Percentiles rank a stretch among this genome's conserved stretches.
Evolutionary conservation across 192 early-diverging fungal genomes (phyloP).

Genomic region (Gonapodya prolifera): DNA sequence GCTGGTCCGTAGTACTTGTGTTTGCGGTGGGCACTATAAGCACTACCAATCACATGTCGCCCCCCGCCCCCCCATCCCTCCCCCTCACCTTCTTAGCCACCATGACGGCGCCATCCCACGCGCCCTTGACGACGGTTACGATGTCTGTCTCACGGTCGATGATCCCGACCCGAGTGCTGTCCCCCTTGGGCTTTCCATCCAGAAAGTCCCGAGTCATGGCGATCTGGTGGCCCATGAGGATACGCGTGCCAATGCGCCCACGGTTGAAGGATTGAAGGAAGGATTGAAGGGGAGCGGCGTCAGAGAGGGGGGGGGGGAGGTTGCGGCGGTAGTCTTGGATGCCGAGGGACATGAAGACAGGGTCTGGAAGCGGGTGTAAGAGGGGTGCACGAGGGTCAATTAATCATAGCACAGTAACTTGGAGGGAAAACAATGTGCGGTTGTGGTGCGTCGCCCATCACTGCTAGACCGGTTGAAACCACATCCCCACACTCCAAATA

Average conservation of each 20-base stretch:
- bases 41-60: background rate
- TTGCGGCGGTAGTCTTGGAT: background rate
- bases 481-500: too few species aligned
- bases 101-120: background rate
- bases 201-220: slow-evolving; percentile 2
- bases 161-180: background rate
- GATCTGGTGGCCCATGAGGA: slow-evolving; percentile 6
- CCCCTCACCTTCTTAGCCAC: background rate
- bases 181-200: background rate
- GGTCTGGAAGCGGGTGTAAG: background rate
- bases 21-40: background rate
- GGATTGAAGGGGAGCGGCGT: background rate
- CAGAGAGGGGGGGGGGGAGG: background rate
- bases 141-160: slow-evolving; percentile 1
- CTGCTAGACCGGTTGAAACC: too few species aligned
- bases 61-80: background rate
- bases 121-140: background rate
- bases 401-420: background rate
- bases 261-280: slow-evolving; percentile 2
- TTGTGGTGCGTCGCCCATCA: too few species aligned
- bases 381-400: background rate
- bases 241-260: background rate
- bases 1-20: background rate
- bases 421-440: too few species aligned
- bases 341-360: slow-evolving; percentile 2